Percentiles rank a stretch among this genome's conserved stretches.
Conservation (phyloP, 495 filamentous ascomycete genomes). For the Penicillium tannophilum region DNA sequence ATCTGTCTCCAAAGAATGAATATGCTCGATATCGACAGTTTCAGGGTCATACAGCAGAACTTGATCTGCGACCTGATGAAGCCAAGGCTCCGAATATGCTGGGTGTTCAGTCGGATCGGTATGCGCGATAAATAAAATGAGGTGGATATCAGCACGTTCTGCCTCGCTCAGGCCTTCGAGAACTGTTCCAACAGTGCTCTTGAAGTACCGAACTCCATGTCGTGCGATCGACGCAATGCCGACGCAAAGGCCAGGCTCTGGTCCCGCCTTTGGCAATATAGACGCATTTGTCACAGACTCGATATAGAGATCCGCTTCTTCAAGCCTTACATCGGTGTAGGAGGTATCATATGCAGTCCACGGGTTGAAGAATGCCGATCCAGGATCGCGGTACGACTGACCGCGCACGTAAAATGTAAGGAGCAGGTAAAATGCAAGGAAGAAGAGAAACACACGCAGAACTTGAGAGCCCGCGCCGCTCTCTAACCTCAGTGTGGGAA, state of each 20-base stretch:
- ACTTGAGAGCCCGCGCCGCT: no score
- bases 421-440: neutral
- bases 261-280: no score
- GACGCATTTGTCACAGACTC: neutral
- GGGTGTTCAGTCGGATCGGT: constrained; percentile 46
- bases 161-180: constrained; percentile 43
- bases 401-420: neutral
- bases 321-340: constrained; percentile 1
- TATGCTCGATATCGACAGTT: constrained; percentile 1
- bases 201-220: constrained; percentile 39
- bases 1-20: neutral
- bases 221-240: constrained; percentile 25
- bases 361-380: neutral
- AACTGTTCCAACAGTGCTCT: constrained; percentile 49
- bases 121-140: constrained; percentile 54
- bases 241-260: constrained; percentile 14
- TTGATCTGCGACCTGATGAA: constrained; percentile 44
- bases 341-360: neutral
- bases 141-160: constrained; percentile 45
- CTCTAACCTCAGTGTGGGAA: no score
- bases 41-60: constrained; percentile 44
- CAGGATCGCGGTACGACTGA: neutral
- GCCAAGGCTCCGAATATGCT: constrained; percentile 48
- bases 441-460: neutral
- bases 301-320: neutral